Evolutionary conservation across 1,139 yeast species (phyloP), one percentile per base, ranked within the genome.

Genomic region (Citeromyces siamensis): DNA sequence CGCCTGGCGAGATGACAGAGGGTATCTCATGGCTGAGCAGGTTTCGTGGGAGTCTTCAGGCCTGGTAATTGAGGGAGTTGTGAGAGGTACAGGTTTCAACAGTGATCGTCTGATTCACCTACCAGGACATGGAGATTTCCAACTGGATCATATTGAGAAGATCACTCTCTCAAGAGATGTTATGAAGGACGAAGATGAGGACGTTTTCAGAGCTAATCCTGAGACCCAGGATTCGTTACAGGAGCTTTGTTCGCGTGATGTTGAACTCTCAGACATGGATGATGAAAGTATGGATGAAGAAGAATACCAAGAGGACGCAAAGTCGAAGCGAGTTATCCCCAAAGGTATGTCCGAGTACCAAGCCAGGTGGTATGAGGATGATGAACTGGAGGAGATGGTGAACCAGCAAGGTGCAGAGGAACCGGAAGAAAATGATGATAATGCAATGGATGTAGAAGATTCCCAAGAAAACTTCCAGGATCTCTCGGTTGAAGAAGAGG

Each of bases 311-410:
- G 46, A 40, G 19, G 58, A 65, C 16, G 78, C 85, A 20, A 76
- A 26, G 10, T n/a, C 14, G 6, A 22, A 12, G 17, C n/a, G 27
- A 7, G 32, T 22, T 3, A 32, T 84, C 21, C 97, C 97, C 14
- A 72, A 72, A 50, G 97, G 97, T 17, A 79, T 94, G 35, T 86
- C 96, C 0, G 94, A 82, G 41, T 88, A 88, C 55, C 98, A 90
- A 60, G 84, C 95, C 6, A 75, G 84, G 52, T 90, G 98, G 98
- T 71, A 82, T 48, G 62, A 85, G 36, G 93, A 72, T 37, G 78
- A 75, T 39, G 68, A 60, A 29, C 46, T 56, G 19, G 61, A 53
- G 26, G 56, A 51, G 41, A 64, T 63, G 49, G 71, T 70, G 6
- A 68, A 62, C 20, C 66, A 60, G 12, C 70, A 57, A 32, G 58